Evolutionary conservation across 306 rosid genomes (phyloP), one percentile per base, ranked within the genome.

Genomic region (Corylus heterophylla): DNA sequence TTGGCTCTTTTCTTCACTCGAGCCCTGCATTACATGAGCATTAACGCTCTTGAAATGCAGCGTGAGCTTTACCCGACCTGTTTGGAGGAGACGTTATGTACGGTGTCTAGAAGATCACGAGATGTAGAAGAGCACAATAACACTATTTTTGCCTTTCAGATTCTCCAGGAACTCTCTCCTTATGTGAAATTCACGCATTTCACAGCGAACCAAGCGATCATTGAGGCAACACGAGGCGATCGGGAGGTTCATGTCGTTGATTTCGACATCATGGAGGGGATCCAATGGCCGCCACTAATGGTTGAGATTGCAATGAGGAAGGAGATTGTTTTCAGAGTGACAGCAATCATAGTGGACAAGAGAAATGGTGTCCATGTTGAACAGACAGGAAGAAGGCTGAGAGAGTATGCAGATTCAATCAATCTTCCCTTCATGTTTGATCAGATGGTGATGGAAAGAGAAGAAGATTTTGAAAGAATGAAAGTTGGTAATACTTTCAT

Each of bases 231-330:
- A 29, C 76, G 75, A 66, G 89, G 83, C 12, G 89, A 22, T 29
- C 27, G n/a, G 0, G 54, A 77, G 78, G 70, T 91, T 81, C 96
- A 91, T 80, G 85, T 91, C 72, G 79, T 91, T 62, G 93, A 91
- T 42, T 87, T 89, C 64, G 93, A 91, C 73, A 87, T 91, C 87
- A 87, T 89, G 96, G 96, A 87, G 18, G 96, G 96, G 6, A 78
- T 87, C 70, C 96, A 89, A 73, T 89, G 96, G 96, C 93, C 96
- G 12, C 83, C 96, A 0, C 78, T 91, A 74, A 89, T 91, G 96
- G 86, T 75, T 55, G 96, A 91, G 77, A 84, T 91, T 66, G 86
- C 89, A 58, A 85, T 82, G 87, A 74, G 81, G 74, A 84, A 86
- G 61, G 35, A 63, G 3, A 76, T 84, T 69, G 82, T 83, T 3